Base-by-base conservation (phyloP, 2,329 filamentous ascomycete species). In the Colletotrichum sp. region DNA sequence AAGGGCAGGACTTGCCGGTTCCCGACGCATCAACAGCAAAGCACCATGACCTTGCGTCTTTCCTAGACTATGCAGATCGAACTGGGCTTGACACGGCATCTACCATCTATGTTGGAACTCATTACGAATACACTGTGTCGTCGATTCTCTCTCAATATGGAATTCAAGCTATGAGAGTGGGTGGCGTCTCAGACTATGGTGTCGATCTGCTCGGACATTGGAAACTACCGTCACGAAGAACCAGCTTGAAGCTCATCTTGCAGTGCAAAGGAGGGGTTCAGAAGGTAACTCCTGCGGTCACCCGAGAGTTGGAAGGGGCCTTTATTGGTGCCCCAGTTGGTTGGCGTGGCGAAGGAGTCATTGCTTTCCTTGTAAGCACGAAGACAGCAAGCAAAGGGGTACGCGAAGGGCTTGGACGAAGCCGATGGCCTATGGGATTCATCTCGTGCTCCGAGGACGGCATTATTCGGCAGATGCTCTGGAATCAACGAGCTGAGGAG, bases 221-320 rank as follows among this genome's bases (percentile, higher is more conserved):
- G 94, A 84, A 84, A 1, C 85, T 95, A 0, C 92, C 91, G 1
- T 84, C 83, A 2, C 79, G 82, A 4, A 72, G 82, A 10, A 78
- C 80, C 2, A 83, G 86, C 1, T 79, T 92, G 39, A 87, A 85
- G 64, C 86, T 91, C 8, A 80, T 92, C 16, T 75, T 90, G 2
- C 94, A 96, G 82, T 96, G 95, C 88, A 97, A 96, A 83, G 90
- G 89, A 1, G 86, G 90, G 16, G 82, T 86, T 21, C 85, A 86
- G 72, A 86, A 87, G 61, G 83, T 88, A 15, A 87, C 91, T 0
- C 94, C 94, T 1, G 85, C 88, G 36, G 86, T 92, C 63, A 85
- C 95, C 10, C 90, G 94, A n/a, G 94, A 96, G 85, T 88, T 96
- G 5, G 94, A 95, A 81, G 96, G 96, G 5, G 92, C 95, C 0